Evolutionary conservation across 2,329 filamentous ascomycete genomes (phyloP).

Genomic region (Aspergillus pseudonomiae): DNA sequence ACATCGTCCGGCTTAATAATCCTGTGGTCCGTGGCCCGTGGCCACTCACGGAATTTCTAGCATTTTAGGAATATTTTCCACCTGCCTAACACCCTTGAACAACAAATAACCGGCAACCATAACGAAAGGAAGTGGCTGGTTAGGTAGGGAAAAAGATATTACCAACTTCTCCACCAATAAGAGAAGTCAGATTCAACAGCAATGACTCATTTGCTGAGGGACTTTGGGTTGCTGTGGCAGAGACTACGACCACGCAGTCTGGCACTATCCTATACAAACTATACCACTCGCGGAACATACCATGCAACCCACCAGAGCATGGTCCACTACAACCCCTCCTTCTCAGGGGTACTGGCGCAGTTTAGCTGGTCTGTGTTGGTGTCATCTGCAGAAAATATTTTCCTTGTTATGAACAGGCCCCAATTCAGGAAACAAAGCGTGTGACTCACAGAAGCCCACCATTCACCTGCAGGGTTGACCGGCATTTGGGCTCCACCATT

Average conservation of each 20-base stretch:
- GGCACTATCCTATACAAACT: not conserved
- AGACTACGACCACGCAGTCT: not conserved
- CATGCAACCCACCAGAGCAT: not conserved
- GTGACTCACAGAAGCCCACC: conserved; percentile 5
- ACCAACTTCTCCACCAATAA: not conserved
- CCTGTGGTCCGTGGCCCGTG: not conserved
- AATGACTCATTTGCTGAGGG: not conserved
- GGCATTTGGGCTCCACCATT: conserved; percentile 1
- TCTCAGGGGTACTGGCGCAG: not conserved
- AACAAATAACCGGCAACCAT: not conserved
- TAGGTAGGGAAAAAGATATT: not conserved
- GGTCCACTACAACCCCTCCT: not conserved
- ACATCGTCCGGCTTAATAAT: conserved; percentile 3
- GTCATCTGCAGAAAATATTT: not conserved
- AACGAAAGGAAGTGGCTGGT: not conserved
- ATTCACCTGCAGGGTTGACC: not conserved
- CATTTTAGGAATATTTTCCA: not conserved
- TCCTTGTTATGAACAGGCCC: not conserved
- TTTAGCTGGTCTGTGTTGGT: not conserved
- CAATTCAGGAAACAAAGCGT: not conserved
- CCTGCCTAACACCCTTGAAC: not conserved
- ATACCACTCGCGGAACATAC: not conserved
- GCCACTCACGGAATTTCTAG: not conserved
- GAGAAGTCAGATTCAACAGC: not conserved
- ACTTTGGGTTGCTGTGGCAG: not conserved